Evolutionary conservation across 352 stramenopile species (phyloP), one percentile per base, ranked within the genome.

Genomic region (Pythium chondricola): DNA sequence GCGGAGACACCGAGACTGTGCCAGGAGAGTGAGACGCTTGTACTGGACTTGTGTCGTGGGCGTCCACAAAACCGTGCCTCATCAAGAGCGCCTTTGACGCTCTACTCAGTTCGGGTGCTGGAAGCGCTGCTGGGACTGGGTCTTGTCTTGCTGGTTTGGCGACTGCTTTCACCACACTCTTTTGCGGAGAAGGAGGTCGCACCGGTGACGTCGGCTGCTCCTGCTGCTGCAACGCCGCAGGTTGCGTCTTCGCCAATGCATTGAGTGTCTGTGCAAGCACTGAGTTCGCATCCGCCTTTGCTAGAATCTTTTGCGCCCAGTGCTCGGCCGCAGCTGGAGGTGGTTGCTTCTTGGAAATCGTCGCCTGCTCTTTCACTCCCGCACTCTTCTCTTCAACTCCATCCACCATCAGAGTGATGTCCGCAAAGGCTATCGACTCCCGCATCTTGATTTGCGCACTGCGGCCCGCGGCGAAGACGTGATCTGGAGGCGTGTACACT

Each of bases 21-120:
- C 1, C 29, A 33, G 29, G 13, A 13, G 29, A 33, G 8, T 33
- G 8, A 13, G 8, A 13, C 29, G 29, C 29, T 33, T 33, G 29
- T 33, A 44, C 24, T 0, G 47, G 36, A 6, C 25, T 55, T 8
- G 47, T 56, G 29, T 81, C 60, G 17, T 85, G 70, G 4, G 65
- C 52, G 21, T 93, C 83, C 35, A 89, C 72, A 41, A 94, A 92
- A 2, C 88, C 88, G 41, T 94, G 72, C 1, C 86, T 78, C 48
- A 73, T 83, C 9, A 97, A 62, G 6, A 92, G 56, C 4, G 88
- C 86, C 56, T 88, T 90, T 2, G 85, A 93, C 2, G 84, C 88
- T 0, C 88, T 66, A 41, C 74, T 88, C 9, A 97, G 64, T 33
- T 91, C 69, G 1, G 71, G 69, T 17, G 67, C 70, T 33, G 61